phyloP scores from a whole-genome alignment of 306 rosid genomes.

The Phaseolus lunatus region DNA sequence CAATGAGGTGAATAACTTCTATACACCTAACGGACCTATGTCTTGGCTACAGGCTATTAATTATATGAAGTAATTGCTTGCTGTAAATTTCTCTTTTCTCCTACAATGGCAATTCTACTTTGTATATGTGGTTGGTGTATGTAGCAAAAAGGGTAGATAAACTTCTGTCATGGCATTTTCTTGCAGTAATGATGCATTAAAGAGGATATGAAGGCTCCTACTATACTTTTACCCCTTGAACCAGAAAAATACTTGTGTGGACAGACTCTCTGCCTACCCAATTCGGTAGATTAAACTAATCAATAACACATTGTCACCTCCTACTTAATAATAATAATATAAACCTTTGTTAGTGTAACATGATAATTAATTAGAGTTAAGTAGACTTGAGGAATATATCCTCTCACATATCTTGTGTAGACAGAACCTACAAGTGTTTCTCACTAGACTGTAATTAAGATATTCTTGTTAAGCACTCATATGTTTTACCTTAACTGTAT shows the following conservation, averaged over 20 bases:
- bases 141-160: constrained; percentile 21
- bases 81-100: constrained; percentile 14
- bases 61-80: constrained; percentile 19
- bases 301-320: background rate
- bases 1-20: constrained; percentile 12
- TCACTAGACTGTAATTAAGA: background rate
- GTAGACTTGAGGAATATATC: background rate
- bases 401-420: background rate
- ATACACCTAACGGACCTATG: constrained; percentile 1
- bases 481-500: constrained; percentile 30
- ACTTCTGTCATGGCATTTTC: constrained; percentile 8
- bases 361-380: background rate
- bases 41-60: background rate
- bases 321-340: background rate
- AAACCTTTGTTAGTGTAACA: background rate
- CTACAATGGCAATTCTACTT: background rate
- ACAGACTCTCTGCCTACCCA: background rate
- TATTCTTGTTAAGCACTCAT: background rate
- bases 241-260: background rate
- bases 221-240: background rate
- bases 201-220: background rate
- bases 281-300: constrained; percentile 3
- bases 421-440: constrained; percentile 7
- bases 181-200: constrained; percentile 40
- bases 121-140: background rate